These are phyloP conservation scores for Euclidium syriacum DNA, from an alignment of 345 rosid species.

Conservation along the genomic window DNA sequence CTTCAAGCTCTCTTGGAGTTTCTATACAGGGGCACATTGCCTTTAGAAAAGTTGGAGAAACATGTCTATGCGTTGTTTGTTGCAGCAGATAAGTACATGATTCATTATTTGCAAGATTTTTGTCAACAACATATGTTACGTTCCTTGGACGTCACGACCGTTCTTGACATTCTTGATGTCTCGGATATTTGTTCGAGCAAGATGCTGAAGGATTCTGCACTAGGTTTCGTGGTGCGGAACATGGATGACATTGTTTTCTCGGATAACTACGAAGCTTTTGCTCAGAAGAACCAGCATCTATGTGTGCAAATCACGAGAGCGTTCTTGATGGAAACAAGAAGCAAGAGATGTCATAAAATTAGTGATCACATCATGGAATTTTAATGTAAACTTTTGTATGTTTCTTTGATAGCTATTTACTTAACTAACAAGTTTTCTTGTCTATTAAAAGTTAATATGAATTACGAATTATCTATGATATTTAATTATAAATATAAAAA, in stretches of 20 bases:
- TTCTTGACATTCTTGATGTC: conserved; percentile 55
- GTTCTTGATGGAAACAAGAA: conserved; percentile 44
- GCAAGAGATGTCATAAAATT: conserved; percentile 25
- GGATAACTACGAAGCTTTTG: conserved; percentile 53
- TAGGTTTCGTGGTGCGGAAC: conserved; percentile 53
- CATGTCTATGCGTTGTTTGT: conserved; percentile 50
- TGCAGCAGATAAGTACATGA: conserved; percentile 76
- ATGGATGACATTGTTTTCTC: conserved; percentile 59
- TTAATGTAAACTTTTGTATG: neutral
- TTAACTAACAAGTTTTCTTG: no score
- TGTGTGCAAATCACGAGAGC: conserved; percentile 69
- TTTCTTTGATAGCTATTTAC: neutral
- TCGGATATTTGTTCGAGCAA: conserved; percentile 52
- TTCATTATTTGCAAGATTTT: conserved; percentile 49
- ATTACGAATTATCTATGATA: no score
- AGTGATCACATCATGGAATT: neutral
- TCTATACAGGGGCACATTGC: conserved; percentile 64
- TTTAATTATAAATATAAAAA: no score
- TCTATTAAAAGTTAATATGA: no score
- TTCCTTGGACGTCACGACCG: conserved; percentile 42
- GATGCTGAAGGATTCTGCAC: conserved; percentile 44
- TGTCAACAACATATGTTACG: conserved; percentile 57
- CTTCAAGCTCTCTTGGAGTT: conserved; percentile 73
- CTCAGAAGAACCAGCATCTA: conserved; percentile 48
- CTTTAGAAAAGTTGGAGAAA: conserved; percentile 41